Evolutionary conservation across 345 rosid genomes (phyloP).

Genomic region (Sisymbrium irio): DNA sequence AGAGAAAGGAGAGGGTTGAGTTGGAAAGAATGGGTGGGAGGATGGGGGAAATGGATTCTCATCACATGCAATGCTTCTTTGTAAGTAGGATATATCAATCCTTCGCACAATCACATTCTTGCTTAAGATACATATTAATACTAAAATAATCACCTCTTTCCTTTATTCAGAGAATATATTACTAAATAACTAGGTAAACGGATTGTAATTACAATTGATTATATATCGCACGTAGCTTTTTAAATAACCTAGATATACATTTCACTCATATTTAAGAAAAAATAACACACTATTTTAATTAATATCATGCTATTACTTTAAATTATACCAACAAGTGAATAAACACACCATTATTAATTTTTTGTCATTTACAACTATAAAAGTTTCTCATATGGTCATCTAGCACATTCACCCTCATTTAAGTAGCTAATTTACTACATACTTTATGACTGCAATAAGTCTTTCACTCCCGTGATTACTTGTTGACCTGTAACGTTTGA

Average conservation of each 20-base stretch:
- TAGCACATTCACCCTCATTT: not conserved
- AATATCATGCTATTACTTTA: not conserved
- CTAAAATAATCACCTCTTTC: not conserved
- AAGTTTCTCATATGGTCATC: not conserved
- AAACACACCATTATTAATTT: not conserved
- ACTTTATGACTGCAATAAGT: not conserved
- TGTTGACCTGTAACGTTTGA: not conserved
- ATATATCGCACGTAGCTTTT: not conserved
- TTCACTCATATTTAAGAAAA: not conserved
- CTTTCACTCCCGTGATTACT: not conserved
- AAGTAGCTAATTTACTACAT: not conserved
- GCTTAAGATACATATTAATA: not conserved
- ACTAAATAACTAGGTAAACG: not conserved
- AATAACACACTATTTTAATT: not conserved
- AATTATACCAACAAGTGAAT: not conserved
- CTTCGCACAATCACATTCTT: conserved; percentile 16
- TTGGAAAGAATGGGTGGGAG: conserved; percentile 42
- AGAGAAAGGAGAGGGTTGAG: conserved; percentile 35
- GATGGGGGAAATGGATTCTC: conserved; percentile 40
- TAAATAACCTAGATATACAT: not conserved
- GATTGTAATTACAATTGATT: not conserved
- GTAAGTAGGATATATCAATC: conserved; percentile 10
- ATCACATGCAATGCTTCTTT: conserved; percentile 36
- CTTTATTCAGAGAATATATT: not conserved
- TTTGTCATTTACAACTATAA: not conserved